phyloP scores from a whole-genome alignment of 441 rosid genomes.

The Geranium incanum region DNA sequence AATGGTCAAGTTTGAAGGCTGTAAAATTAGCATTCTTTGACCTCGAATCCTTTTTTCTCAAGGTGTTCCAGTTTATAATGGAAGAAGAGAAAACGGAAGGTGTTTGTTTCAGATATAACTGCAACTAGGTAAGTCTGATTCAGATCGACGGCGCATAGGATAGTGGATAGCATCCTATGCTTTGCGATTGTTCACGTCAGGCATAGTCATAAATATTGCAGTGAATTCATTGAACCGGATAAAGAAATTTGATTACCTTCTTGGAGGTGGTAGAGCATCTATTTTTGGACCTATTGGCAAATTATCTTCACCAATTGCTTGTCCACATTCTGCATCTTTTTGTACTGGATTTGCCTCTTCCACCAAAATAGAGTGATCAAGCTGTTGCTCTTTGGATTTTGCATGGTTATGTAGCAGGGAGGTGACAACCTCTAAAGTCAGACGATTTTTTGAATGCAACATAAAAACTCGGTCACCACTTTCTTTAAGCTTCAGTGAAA shows the following conservation, averaged over 20 bases:
- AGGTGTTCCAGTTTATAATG: not conserved
- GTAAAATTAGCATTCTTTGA: not conserved
- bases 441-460: slow-evolving; percentile 37
- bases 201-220: not conserved
- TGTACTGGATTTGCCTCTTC: slow-evolving; percentile 24
- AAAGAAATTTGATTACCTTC: slow-evolving; percentile 39
- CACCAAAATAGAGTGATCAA: slow-evolving; percentile 17
- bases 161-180: slow-evolving; percentile 1
- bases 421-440: slow-evolving; percentile 55
- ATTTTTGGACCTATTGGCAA: slow-evolving; percentile 24
- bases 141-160: not conserved
- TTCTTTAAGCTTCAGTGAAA: slow-evolving; percentile 53
- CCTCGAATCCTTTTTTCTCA: not conserved
- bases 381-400: slow-evolving; percentile 31
- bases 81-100: not conserved
- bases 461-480: slow-evolving; percentile 63
- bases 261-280: slow-evolving; percentile 48
- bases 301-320: slow-evolving; percentile 25
- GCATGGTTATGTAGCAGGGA: slow-evolving; percentile 38
- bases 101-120: not conserved
- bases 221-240: not conserved
- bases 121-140: not conserved
- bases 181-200: not conserved
- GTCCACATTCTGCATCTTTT: slow-evolving; percentile 22
- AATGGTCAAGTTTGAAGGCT: not conserved